Percentiles rank a stretch among this genome's conserved stretches.
These are phyloP conservation scores for Fusarium praegraminearum DNA, from an alignment of 2,329 filamentous ascomycete species.

Conservation along the genomic window DNA sequence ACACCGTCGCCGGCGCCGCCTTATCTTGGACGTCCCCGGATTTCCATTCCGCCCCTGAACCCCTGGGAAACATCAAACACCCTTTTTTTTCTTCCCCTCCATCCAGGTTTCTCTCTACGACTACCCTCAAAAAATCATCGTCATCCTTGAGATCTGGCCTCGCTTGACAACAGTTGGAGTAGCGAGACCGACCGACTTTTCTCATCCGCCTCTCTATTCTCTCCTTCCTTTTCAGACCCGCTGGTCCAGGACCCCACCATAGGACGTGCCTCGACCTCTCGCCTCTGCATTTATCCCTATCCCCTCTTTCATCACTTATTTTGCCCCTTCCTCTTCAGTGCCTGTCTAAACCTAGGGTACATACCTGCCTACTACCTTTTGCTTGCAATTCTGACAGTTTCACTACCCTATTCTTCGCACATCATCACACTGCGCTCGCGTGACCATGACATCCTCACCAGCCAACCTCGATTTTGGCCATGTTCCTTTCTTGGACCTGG, in stretches of 20 bases:
- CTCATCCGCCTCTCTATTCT: not conserved
- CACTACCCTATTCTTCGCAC: conserved; percentile 23
- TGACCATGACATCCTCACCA: conserved; percentile 53
- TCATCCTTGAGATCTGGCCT: conserved; percentile 13
- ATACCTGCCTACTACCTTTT: not conserved
- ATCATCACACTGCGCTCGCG: conserved; percentile 22
- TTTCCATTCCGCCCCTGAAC: conserved; percentile 38
- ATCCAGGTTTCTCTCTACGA: not conserved
- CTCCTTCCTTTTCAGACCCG: conserved; percentile 15
- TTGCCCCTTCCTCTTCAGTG: conserved; percentile 5
- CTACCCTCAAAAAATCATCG: not conserved
- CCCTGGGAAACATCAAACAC: conserved; percentile 37
- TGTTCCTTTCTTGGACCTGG: conserved; percentile 76
- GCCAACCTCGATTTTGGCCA: conserved; percentile 55
- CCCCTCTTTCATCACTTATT: conserved; percentile 21
- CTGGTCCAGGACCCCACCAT: conserved; percentile 18
- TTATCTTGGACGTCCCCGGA: conserved; percentile 35
- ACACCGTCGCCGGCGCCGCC: conserved; percentile 44
- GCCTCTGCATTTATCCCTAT: conserved; percentile 16
- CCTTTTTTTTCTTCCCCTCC: not conserved
- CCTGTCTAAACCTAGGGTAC: conserved; percentile 3
- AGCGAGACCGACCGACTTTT: conserved; percentile 4
- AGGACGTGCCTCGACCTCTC: conserved; percentile 3
- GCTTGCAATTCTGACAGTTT: not conserved
- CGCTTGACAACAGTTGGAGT: conserved; percentile 10